phyloP scores from a whole-genome alignment of 1,139 yeast species.

The Nakaseomyces sp. region DNA sequence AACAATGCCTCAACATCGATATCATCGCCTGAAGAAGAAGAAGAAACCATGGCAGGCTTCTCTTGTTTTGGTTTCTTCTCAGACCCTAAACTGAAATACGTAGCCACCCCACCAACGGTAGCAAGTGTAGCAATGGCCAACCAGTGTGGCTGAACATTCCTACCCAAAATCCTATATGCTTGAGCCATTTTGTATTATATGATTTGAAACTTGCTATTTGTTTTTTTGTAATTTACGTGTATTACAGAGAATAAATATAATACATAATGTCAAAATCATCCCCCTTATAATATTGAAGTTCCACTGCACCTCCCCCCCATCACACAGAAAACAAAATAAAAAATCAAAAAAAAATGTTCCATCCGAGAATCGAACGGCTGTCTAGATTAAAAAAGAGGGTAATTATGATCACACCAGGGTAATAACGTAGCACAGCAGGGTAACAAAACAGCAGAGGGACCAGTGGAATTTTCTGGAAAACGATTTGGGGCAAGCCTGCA shows the following conservation, averaged over 20 bases:
- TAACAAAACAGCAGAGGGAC: too few relatives aligned
- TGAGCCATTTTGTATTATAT: conserved; percentile 40
- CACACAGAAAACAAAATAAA: neutral
- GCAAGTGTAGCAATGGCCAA: conserved; percentile 33
- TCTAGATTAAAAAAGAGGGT: too few relatives aligned
- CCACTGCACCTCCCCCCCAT: too few relatives aligned
- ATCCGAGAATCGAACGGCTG: neutral
- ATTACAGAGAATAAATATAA: too few relatives aligned
- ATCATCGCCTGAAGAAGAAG: conserved; percentile 38
- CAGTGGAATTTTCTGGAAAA: neutral
- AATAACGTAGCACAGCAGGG: too few relatives aligned
- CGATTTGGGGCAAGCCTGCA: too few relatives aligned
- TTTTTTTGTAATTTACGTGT: too few relatives aligned
- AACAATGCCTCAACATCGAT: conserved; percentile 54
- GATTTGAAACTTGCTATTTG: too few relatives aligned
- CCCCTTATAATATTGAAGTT: too few relatives aligned
- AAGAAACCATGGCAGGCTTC: conserved; percentile 34
- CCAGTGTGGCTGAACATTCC: conserved; percentile 50
- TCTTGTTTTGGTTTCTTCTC: conserved; percentile 10
- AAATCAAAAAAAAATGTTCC: neutral
- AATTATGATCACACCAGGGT: too few relatives aligned
- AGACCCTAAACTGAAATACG: conserved; percentile 19
- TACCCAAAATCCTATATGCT: conserved; percentile 56
- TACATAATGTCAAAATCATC: too few relatives aligned
- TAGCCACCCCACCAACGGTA: conserved; percentile 32